Evolutionary conservation across 1,284 basidiomycete species (phyloP).

Genomic region (Microbotryum silenes-acaulis): DNA sequence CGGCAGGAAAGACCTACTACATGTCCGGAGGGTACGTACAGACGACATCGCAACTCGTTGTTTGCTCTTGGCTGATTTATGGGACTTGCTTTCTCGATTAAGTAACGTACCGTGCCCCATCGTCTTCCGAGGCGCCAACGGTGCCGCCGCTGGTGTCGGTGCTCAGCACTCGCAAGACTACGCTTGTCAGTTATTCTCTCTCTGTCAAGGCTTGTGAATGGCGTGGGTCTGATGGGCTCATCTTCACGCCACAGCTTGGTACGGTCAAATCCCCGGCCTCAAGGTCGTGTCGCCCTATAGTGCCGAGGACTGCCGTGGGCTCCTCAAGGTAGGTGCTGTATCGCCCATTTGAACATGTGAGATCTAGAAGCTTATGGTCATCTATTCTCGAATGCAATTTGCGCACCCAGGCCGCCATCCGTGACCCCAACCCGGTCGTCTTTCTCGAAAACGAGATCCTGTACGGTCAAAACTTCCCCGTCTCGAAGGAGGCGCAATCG

Average conservation of each 20-base stretch:
- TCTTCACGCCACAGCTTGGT: conserved; percentile 69
- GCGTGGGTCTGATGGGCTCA: background rate
- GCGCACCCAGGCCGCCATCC: conserved; percentile 71
- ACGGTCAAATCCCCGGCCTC: conserved; percentile 89
- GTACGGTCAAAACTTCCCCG: conserved; percentile 93
- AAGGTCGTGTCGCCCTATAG: conserved; percentile 98
- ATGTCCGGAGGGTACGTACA: conserved; percentile 95
- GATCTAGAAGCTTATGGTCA: background rate
- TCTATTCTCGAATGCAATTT: background rate
- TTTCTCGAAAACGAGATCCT: conserved; percentile 99
- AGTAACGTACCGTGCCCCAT: conserved; percentile 69
- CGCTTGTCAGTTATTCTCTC: conserved; percentile 37
- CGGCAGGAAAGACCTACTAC: conserved; percentile 99
- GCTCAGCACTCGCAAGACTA: conserved; percentile 56
- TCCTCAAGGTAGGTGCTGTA: conserved; percentile 68
- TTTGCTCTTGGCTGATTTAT: background rate
- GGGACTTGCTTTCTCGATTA: conserved; percentile 5
- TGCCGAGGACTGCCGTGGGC: conserved; percentile 94
- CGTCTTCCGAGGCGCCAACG: conserved; percentile 99
- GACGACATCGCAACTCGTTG: background rate
- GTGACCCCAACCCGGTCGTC: conserved; percentile 95
- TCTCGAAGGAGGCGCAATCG: conserved; percentile 89
- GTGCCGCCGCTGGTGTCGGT: conserved; percentile 91
- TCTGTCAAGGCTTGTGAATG: background rate
- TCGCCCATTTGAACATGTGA: no score